Conservation (phyloP, 2,329 filamentous ascomycete genomes). For the Zymoseptoria tritici region DNA sequence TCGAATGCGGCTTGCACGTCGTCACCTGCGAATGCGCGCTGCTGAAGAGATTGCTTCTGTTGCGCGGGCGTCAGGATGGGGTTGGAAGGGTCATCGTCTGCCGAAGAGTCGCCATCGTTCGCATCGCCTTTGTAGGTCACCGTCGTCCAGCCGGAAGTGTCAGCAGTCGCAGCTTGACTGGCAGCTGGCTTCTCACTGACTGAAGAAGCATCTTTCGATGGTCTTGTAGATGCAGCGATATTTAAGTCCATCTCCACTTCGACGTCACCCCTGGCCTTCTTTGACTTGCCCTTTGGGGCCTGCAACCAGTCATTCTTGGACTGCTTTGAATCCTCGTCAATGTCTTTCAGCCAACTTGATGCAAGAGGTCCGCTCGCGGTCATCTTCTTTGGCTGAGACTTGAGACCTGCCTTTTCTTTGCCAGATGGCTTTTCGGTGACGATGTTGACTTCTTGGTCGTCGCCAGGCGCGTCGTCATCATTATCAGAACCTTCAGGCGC, state of each 20-base stretch:
- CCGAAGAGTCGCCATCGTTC: conserved; percentile 19
- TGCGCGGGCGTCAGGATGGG: conserved; percentile 23
- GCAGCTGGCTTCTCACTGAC: background rate
- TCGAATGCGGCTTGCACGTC: conserved; percentile 76
- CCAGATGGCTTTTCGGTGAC: conserved; percentile 26
- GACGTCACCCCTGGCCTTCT: conserved; percentile 12
- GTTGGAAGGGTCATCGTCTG: conserved; percentile 15
- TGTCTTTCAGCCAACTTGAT: conserved; percentile 13
- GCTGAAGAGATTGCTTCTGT: conserved; percentile 62
- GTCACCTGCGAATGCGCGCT: conserved; percentile 76
- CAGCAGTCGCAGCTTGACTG: conserved; percentile 8
- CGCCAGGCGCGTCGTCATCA: conserved; percentile 26
- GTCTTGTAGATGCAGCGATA: background rate
- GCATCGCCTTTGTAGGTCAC: conserved; percentile 32
- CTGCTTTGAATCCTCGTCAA: conserved; percentile 1
- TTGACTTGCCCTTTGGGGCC: conserved; percentile 16
- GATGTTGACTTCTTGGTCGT: conserved; percentile 28
- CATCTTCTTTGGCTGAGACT: conserved; percentile 12
- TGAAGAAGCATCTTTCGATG: background rate
- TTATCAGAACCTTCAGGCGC: conserved; percentile 48
- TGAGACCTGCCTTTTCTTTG: conserved; percentile 2
- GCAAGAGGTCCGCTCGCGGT: conserved; percentile 19
- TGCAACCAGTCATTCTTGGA: conserved; percentile 18
- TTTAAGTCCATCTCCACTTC: conserved; percentile 10
- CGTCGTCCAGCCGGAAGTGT: conserved; percentile 40